These are phyloP conservation scores for Parmelia sp. DNA, from an alignment of 495 filamentous ascomycete genomes.

Conservation along the genomic window DNA sequence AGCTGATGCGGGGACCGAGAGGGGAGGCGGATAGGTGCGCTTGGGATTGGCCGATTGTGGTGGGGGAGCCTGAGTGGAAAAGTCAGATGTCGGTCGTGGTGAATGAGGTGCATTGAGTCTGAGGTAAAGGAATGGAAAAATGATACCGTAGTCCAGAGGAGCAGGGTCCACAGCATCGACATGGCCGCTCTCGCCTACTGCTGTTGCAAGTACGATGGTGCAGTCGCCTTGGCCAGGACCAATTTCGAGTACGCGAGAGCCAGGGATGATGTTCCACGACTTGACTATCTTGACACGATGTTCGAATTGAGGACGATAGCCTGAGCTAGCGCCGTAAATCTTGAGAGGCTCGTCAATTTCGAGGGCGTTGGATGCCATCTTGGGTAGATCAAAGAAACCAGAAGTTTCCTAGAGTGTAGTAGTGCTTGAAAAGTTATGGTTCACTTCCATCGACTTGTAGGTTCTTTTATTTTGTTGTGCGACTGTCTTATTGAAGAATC, in stretches of 20 bases:
- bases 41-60: constrained; percentile 11
- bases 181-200: constrained; percentile 9
- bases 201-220: constrained; percentile 10
- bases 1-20: constrained; percentile 6
- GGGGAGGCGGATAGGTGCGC: constrained; percentile 1
- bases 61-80: neutral
- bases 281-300: constrained; percentile 11
- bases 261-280: constrained; percentile 11
- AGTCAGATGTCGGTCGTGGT: neutral
- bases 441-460: too few species aligned
- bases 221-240: constrained; percentile 13
- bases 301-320: constrained; percentile 7
- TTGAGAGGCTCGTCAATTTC: neutral
- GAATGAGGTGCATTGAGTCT: neutral
- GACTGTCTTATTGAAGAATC: too few species aligned
- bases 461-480: too few species aligned
- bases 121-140: neutral
- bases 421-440: too few species aligned
- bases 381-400: neutral
- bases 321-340: neutral
- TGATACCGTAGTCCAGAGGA: constrained; percentile 4
- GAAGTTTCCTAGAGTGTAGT: too few species aligned
- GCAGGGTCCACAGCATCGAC: constrained; percentile 13
- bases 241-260: constrained; percentile 14
- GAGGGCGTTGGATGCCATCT: neutral